phyloP scores from a whole-genome alignment of 2,329 filamentous ascomycete genomes.

The Xylaria sp. region DNA sequence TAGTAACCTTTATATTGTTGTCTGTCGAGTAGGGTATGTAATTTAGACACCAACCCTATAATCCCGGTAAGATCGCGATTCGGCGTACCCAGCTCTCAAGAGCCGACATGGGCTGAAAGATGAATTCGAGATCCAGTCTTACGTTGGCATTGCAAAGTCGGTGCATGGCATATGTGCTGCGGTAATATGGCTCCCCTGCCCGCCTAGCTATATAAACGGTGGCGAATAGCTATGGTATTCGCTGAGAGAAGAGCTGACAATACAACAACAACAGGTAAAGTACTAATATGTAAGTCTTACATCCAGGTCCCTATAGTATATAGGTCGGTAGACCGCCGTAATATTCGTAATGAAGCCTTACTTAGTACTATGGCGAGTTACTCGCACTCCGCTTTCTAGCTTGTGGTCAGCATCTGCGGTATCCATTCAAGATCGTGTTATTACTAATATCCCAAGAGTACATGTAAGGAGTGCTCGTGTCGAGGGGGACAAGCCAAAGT shows the following conservation, averaged over 20 bases:
- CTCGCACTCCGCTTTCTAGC: neutral
- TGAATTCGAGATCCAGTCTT: neutral
- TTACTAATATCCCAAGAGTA: neutral
- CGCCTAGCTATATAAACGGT: neutral
- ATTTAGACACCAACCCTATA: neutral
- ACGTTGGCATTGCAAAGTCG: neutral
- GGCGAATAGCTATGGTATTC: neutral
- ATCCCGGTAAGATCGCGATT: constrained; percentile 4
- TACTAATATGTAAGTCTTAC: neutral
- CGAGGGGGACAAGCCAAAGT: constrained; percentile 2
- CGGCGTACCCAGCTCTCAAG: neutral
- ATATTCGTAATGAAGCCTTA: neutral
- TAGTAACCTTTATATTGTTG: neutral
- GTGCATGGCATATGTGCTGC: neutral
- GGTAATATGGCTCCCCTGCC: neutral
- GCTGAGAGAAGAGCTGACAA: constrained; percentile 9
- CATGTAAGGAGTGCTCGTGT: neutral
- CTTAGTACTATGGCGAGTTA: neutral
- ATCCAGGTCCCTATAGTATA: neutral
- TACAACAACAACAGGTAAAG: neutral
- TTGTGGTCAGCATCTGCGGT: constrained; percentile 2
- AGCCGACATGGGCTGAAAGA: constrained; percentile 1
- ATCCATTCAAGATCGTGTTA: neutral
- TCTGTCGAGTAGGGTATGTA: neutral
- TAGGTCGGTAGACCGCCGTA: constrained; percentile 1